Evolutionary conservation across 768 basidiomycete species (phyloP).

Genomic region (Amyloporia xantha): DNA sequence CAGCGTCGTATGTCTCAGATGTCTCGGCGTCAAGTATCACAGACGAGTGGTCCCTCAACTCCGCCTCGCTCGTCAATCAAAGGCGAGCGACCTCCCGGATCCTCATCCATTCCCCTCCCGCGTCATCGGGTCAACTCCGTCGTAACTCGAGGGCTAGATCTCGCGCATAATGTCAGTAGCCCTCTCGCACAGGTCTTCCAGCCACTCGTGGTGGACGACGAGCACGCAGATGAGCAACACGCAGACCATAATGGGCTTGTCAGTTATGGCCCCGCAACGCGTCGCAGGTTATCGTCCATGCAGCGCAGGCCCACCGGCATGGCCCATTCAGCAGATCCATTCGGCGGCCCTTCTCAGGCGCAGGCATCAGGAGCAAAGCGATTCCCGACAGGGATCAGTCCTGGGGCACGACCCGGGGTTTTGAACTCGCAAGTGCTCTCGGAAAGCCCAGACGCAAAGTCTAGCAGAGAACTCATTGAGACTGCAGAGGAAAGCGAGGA

Average conservation of each 20-base stretch:
- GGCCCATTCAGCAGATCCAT: constrained; percentile 1
- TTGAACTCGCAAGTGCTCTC: constrained; percentile 16
- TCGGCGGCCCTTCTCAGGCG: constrained; percentile 10
- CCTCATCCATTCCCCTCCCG: constrained; percentile 12
- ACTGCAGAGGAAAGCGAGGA: constrained; percentile 24
- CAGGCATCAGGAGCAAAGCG: constrained; percentile 7
- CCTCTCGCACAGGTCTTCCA: constrained; percentile 74
- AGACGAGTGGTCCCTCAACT: constrained; percentile 4
- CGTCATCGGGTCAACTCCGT: constrained; percentile 41
- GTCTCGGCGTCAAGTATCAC: constrained; percentile 12
- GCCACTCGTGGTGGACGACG: constrained; percentile 52
- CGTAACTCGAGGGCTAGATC: constrained; percentile 31
- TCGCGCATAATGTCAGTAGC: constrained; percentile 38
- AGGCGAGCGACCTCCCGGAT: constrained; percentile 2
- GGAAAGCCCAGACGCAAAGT: constrained; percentile 22
- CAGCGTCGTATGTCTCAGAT: constrained; percentile 27
- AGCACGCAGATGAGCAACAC: not conserved
- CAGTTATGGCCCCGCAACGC: constrained; percentile 35
- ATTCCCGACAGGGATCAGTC: constrained; percentile 16
- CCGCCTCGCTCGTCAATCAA: constrained; percentile 2
- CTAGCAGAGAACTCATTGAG: constrained; percentile 11
- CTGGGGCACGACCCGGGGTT: constrained; percentile 4
- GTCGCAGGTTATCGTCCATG: constrained; percentile 33
- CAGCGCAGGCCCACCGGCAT: constrained; percentile 11
- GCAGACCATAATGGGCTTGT: constrained; percentile 9